Percentiles rank a stretch among this genome's conserved stretches.
Evolutionary conservation across 441 rosid genomes (phyloP).

Genomic region (Flueggea neowawraea): DNA sequence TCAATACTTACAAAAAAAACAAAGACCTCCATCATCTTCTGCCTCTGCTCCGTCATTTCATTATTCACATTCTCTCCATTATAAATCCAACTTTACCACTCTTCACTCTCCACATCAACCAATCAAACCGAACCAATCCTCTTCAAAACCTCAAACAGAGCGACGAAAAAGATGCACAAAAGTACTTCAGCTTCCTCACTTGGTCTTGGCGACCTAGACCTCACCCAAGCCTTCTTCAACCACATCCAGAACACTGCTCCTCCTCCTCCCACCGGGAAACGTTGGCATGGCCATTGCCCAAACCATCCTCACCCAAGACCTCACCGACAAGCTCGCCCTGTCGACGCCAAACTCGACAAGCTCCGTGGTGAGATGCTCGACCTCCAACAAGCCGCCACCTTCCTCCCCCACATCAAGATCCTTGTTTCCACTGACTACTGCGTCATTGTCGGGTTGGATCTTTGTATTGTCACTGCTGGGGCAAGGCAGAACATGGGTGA

Average conservation of each 20-base stretch:
- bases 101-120: too few species aligned
- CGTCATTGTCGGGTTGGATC: conserved; percentile 68
- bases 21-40: too few species aligned
- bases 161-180: conserved; percentile 38
- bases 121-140: too few species aligned
- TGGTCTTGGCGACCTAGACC: conserved; percentile 66
- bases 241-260: conserved; percentile 44
- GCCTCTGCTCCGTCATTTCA: too few species aligned
- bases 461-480: conserved; percentile 83
- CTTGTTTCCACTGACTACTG: conserved; percentile 61
- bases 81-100: too few species aligned
- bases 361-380: conserved; percentile 97
- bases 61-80: too few species aligned
- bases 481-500: conserved; percentile 80
- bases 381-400: conserved; percentile 94
- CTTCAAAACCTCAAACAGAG: too few species aligned
- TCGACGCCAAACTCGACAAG: conserved; percentile 62
- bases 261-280: conserved; percentile 52
- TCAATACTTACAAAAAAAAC: too few species aligned
- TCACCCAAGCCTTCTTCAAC: conserved; percentile 58
- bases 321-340: conserved; percentile 74
- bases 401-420: conserved; percentile 90
- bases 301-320: too few species aligned
- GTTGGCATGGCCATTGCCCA: conserved; percentile 98
- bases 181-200: conserved; percentile 45